Percentiles rank a stretch among this genome's conserved stretches.
These are phyloP conservation scores for Cyamopsis tetragonoloba DNA, from an alignment of 306 rosid species.

Conservation along the genomic window DNA sequence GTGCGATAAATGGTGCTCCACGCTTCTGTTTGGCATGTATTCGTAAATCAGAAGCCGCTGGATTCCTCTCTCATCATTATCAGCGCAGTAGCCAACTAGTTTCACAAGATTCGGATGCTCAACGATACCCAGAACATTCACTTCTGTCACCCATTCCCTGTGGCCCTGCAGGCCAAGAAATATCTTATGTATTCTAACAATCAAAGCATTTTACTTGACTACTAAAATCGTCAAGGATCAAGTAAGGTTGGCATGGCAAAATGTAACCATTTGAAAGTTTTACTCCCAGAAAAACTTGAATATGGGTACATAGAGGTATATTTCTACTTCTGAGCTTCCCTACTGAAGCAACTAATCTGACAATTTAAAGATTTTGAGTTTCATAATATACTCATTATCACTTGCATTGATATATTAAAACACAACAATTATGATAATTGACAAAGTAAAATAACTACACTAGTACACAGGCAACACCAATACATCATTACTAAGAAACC, in stretches of 20 bases:
- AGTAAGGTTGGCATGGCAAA: background rate
- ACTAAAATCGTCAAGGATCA: background rate
- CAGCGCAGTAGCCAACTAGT: constrained; percentile 93
- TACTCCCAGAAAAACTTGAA: background rate
- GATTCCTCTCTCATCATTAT: constrained; percentile 97
- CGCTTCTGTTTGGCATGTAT: constrained; percentile 88
- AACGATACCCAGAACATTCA: constrained; percentile 87
- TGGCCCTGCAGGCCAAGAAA: constrained; percentile 64
- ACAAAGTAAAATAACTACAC: background rate
- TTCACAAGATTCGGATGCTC: constrained; percentile 99
- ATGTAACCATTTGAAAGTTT: constrained; percentile 2
- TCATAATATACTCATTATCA: background rate
- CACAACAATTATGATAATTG: background rate
- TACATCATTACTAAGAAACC: background rate
- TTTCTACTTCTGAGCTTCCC: constrained; percentile 11
- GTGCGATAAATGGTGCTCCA: constrained; percentile 71
- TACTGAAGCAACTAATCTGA: constrained; percentile 5
- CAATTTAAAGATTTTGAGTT: background rate
- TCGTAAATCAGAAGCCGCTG: constrained; percentile 88
- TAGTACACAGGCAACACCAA: background rate
- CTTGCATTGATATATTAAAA: background rate
- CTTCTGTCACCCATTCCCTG: constrained; percentile 99
- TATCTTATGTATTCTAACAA: constrained; percentile 2
- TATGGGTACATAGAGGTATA: background rate
- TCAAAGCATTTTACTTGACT: background rate